A percentile compares a stretch with the other conserved stretches of the same genome.
These are phyloP conservation scores for Clausena lansium DNA, from an alignment of 345 rosid genomes.

Conservation along the genomic window DNA sequence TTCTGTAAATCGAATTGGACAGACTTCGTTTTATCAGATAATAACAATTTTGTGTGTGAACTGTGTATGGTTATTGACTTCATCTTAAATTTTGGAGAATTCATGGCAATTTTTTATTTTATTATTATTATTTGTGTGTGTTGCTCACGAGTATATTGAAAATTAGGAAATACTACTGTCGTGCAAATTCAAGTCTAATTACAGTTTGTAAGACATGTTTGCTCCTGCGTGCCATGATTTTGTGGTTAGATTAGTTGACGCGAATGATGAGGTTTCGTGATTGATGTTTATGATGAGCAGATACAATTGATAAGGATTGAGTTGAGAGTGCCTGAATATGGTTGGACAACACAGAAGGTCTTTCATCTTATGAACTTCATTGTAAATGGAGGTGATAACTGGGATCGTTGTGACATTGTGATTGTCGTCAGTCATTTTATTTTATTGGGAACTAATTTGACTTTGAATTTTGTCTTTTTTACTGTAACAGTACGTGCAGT, in stretches of 20 bases:
- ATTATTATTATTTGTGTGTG: not conserved
- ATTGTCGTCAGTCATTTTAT: conserved; percentile 4
- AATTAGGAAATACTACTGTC: not conserved
- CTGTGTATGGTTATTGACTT: not conserved
- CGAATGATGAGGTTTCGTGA: not conserved
- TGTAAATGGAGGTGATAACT: conserved; percentile 87
- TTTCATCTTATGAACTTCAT: conserved; percentile 97
- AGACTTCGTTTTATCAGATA: not conserved
- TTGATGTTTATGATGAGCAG: conserved; percentile 37
- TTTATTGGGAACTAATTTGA: not conserved
- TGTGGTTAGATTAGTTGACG: not conserved
- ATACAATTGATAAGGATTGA: conserved; percentile 85
- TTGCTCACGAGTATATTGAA: not conserved
- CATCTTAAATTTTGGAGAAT: not conserved
- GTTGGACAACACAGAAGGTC: conserved; percentile 98
- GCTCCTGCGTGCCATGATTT: not conserved
- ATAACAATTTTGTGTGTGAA: not conserved
- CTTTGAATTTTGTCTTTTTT: not conserved
- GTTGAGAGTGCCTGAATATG: conserved; percentile 96
- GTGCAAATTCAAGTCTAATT: not conserved
- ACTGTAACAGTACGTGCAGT: conserved; percentile 73
- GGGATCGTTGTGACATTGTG: not conserved
- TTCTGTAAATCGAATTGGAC: not conserved
- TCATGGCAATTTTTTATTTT: not conserved
- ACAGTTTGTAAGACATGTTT: not conserved